Percentiles rank a stretch among this genome's conserved stretches.
Conservation (phyloP, 192 early-diverging fungal species). For the Mortierella antarctica region DNA sequence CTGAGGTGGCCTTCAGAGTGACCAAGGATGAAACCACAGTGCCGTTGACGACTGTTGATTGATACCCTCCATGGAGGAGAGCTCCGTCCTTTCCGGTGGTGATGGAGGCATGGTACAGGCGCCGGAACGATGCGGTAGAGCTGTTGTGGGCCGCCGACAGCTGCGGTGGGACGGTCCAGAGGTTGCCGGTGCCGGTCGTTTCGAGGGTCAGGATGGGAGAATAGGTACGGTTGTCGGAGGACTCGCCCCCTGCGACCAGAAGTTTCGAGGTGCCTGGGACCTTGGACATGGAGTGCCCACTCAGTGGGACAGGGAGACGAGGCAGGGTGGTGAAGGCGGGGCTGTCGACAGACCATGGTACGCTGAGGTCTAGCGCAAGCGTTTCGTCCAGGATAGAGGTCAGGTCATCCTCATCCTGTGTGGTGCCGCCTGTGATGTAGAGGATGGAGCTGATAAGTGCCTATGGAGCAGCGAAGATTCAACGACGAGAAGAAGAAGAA, state of each 20-base stretch:
- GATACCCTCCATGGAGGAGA: conserved; percentile 35
- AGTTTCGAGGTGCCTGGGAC: conserved; percentile 13
- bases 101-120: conserved; percentile 18
- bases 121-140: conserved; percentile 15
- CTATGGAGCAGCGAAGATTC: neutral
- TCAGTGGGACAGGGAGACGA: conserved; percentile 17
- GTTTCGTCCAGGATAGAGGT: conserved; percentile 15
- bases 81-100: conserved; percentile 36
- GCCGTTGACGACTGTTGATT: neutral
- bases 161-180: too few relatives aligned
- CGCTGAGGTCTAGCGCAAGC: conserved; percentile 21
- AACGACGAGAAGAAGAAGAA: neutral
- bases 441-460: conserved; percentile 16
- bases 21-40: conserved; percentile 29
- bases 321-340: conserved; percentile 16
- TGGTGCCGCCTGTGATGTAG: conserved; percentile 28
- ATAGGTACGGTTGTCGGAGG: neutral
- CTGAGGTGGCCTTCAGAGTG: conserved; percentile 7
- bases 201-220: conserved; percentile 3
- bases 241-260: conserved; percentile 26
- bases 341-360: conserved; percentile 22
- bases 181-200: neutral
- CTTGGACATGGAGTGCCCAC: conserved; percentile 28
- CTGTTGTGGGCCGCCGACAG: neutral
- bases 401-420: neutral